Percentiles rank a stretch among this genome's conserved stretches.
Conservation (phyloP, 83 land plant species). For the Picea abies region DNA sequence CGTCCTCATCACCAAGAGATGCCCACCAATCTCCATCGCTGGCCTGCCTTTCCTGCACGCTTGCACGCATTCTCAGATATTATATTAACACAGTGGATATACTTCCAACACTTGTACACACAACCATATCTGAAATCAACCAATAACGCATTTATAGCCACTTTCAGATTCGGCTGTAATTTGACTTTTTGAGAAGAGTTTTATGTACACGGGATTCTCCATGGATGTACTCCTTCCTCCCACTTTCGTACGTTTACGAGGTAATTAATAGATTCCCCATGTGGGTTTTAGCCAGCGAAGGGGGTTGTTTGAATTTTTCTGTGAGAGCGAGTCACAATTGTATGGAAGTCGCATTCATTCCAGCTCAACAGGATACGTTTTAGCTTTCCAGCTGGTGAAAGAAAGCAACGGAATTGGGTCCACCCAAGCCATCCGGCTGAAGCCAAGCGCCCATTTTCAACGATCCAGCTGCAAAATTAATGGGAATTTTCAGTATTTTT, state of each 20-base stretch:
- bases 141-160: slow-evolving; percentile 3
- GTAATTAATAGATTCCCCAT: not conserved
- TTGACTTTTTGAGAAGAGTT: slow-evolving; percentile 6
- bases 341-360: not conserved
- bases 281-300: not conserved
- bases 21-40: not conserved
- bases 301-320: not conserved
- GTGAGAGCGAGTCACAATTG: too few relatives aligned
- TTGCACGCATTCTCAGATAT: slow-evolving; percentile 12
- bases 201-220: too few relatives aligned
- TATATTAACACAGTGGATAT: not conserved
- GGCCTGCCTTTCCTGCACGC: slow-evolving; percentile 7
- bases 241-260: not conserved
- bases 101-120: too few relatives aligned
- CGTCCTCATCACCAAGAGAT: not conserved
- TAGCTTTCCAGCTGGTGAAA: slow-evolving; percentile 7
- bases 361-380: slow-evolving; percentile 14
- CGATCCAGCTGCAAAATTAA: not conserved
- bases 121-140: slow-evolving; percentile 16
- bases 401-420: slow-evolving; percentile 12
- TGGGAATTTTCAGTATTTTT: not conserved
- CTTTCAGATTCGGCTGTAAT: not conserved
- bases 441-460: not conserved
- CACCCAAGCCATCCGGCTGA: not conserved
- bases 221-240: not conserved